These are phyloP conservation scores for Ammopiptanthus mongolicus DNA, from an alignment of 306 rosid genomes.

Conservation along the genomic window DNA sequence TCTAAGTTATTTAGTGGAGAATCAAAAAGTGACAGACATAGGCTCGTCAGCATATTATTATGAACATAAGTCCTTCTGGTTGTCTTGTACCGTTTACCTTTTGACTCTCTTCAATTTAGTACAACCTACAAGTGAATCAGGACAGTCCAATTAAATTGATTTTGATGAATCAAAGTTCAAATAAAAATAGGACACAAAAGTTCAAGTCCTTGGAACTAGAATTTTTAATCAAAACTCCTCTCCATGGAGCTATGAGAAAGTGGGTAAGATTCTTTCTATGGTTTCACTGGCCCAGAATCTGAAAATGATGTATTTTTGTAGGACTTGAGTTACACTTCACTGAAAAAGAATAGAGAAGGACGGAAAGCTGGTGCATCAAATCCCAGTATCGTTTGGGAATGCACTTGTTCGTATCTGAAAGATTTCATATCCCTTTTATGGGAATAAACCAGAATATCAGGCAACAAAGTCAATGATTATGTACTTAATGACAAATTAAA, in stretches of 20 bases:
- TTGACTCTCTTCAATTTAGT: too few species aligned
- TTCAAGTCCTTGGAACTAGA: background rate
- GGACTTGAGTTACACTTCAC: background rate
- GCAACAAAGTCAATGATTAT: constrained; percentile 8
- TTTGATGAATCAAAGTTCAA: background rate
- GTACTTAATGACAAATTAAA: constrained; percentile 7
- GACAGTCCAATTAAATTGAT: background rate
- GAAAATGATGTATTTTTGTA: background rate
- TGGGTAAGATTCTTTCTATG: constrained; percentile 11
- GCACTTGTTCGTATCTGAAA: constrained; percentile 19
- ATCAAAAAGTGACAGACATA: background rate
- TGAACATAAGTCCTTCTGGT: background rate
- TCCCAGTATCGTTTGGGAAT: constrained; percentile 21
- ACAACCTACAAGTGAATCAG: background rate
- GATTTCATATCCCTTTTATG: constrained; percentile 10
- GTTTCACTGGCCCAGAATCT: constrained; percentile 18
- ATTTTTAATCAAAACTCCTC: background rate
- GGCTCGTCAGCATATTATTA: background rate
- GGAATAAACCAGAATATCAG: constrained; percentile 29
- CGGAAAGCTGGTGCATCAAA: constrained; percentile 26
- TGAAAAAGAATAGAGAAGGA: constrained; percentile 12
- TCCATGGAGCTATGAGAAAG: background rate
- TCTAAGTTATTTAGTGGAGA: background rate
- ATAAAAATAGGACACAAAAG: background rate
- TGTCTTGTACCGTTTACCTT: background rate